Base-by-base conservation (phyloP, 192 early-diverging fungal genomes). In the Phycomyces nitens region DNA sequence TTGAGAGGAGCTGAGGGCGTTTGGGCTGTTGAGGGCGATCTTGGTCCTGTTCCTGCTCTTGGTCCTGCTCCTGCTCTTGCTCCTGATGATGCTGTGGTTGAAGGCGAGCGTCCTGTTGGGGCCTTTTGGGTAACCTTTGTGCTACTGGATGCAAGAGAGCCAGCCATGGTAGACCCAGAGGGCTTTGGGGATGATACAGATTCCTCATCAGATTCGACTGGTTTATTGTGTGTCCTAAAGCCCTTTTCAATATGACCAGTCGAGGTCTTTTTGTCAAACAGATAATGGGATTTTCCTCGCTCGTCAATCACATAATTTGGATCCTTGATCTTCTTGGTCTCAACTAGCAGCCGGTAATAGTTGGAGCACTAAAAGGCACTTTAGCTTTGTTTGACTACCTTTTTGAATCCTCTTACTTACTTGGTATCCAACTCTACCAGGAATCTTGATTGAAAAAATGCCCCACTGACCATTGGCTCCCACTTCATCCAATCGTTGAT, bases 381-480 rank as follows among this genome's bases (percentile, higher is more conserved):
- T 29, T 5, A 34, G 18, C 1, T 50, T 15, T 62, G 11, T 27
- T 50, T 60, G 16, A 7, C 40, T 20, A 16, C 23, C n/a, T 12
- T 0, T 11, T 12, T 42, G 34, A 34, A 18, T n/a, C n/a, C 1
- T n/a, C 41, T 62, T 18, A n/a, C 29, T 52, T 75, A 88, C 89
- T 77, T 96, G 94, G 72, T 96, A 96, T 12, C 94, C 94, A 44
- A 96, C 94, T 39, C 94, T 85, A 39, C 94, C 94, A 12, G 94
- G 92, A 58, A 96, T 94, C 11, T 88, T 84, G 86, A 94, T 93
- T 42, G 92, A 94, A 69, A 96, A 96, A 41, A 96, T 86, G 16
- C 94, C 93, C 93, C 94, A 96, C 68, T 96, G 93, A 6, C 94
- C 93, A 69, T 93, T 92, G 20, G 91, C 92, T 10, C 94, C 94